A percentile compares a stretch with the other conserved stretches of the same genome.
Evolutionary conservation across 2,329 filamentous ascomycete species (phyloP).

Genomic region (Fusarium compactum): DNA sequence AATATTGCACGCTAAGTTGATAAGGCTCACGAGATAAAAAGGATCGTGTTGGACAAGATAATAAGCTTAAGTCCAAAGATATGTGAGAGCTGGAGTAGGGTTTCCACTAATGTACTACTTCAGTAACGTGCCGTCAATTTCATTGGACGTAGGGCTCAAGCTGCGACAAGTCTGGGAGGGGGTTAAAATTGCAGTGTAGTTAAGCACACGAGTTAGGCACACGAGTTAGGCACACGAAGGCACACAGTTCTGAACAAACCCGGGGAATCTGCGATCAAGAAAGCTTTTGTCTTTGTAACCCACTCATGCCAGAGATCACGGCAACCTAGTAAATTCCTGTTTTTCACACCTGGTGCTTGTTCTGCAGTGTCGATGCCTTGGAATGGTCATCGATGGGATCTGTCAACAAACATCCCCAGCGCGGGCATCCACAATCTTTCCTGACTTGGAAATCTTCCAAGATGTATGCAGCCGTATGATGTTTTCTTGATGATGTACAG

Average conservation of each 20-base stretch:
- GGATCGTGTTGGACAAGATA: fast-evolving
- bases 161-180: neutral
- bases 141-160: neutral
- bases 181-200: neutral
- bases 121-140: neutral
- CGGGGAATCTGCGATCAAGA: neutral
- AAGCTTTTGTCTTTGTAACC: neutral
- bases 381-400: no score
- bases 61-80: fast-evolving
- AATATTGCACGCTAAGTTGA: neutral
- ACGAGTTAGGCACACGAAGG: neutral
- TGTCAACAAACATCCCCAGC: no score
- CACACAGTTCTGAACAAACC: neutral
- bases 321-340: no score
- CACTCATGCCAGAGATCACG: no score
- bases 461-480: no score
- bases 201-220: neutral
- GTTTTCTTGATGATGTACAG: no score
- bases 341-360: no score
- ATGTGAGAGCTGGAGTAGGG: neutral
- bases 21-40: neutral
- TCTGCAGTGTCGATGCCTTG: no score
- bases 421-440: no score
- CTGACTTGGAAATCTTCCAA: no score
- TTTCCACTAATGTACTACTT: neutral